These are phyloP conservation scores for Chionographis japonica DNA, from an alignment of 106 monocot genomes.

Conservation along the genomic window DNA sequence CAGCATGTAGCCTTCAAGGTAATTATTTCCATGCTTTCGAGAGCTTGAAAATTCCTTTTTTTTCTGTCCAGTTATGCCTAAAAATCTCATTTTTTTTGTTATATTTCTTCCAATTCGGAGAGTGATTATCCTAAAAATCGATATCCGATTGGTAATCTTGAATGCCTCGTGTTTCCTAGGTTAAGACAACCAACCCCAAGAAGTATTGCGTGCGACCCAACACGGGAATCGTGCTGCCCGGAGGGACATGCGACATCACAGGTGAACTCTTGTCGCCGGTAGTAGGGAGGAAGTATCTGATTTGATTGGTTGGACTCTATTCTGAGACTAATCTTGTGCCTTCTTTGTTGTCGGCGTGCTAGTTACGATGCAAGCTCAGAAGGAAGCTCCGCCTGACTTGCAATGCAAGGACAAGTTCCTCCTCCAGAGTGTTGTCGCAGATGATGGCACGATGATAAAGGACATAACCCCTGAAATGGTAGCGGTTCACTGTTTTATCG, in stretches of 20 bases:
- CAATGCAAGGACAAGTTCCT: conserved; percentile 95
- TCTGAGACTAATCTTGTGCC: background rate
- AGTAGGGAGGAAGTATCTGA: background rate
- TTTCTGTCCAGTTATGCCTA: background rate
- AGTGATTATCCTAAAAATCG: too few species aligned
- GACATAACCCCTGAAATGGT: conserved; percentile 84
- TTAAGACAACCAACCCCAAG: conserved; percentile 94
- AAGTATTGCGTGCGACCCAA: conserved; percentile 93
- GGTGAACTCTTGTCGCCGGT: conserved; percentile 28
- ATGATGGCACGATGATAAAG: conserved; percentile 46
- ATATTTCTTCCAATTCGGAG: background rate
- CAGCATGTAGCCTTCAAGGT: conserved; percentile 71
- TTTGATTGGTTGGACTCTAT: background rate
- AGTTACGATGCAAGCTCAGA: conserved; percentile 99
- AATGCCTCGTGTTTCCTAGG: conserved; percentile 29
- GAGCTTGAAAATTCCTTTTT: background rate
- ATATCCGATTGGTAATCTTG: too few species aligned
- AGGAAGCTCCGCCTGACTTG: conserved; percentile 75
- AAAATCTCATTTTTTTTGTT: background rate
- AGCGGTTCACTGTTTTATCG: too few species aligned
- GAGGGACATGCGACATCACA: conserved; percentile 67
- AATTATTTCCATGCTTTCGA: background rate
- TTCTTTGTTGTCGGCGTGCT: background rate
- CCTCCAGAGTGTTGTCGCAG: conserved; percentile 63
- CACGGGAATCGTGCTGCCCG: conserved; percentile 62